Percentiles rank a stretch among this genome's conserved stretches.
phyloP scores from a whole-genome alignment of 441 rosid genomes.

The Pelargonium australe region DNA sequence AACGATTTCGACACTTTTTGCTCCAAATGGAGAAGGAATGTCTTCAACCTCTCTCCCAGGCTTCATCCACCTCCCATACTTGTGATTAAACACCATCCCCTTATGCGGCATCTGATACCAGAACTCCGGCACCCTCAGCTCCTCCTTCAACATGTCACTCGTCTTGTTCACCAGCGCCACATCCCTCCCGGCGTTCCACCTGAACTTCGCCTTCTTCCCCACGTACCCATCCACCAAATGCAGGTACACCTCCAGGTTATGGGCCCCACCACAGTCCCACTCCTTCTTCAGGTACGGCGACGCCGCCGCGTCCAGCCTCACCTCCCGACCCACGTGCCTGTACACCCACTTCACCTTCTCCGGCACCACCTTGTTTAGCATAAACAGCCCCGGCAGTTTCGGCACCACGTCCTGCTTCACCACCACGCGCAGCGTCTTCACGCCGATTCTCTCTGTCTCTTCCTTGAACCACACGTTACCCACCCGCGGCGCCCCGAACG shows the following conservation, averaged over 20 bases:
- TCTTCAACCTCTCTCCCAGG: constrained; percentile 43
- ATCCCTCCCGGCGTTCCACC: constrained; percentile 58
- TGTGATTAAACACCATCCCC: constrained; percentile 48
- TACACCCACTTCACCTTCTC: constrained; percentile 30
- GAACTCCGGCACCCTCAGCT: constrained; percentile 51
- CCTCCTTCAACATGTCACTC: constrained; percentile 55
- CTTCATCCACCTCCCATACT: constrained; percentile 55
- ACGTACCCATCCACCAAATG: constrained; percentile 61
- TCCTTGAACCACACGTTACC: constrained; percentile 39
- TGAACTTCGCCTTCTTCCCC: constrained; percentile 39
- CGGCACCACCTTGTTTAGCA: constrained; percentile 33
- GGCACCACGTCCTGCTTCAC: constrained; percentile 54
- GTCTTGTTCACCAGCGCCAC: constrained; percentile 59
- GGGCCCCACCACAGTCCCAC: constrained; percentile 32
- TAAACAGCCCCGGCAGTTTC: constrained; percentile 45
- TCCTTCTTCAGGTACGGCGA: constrained; percentile 44
- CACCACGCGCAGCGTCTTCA: constrained; percentile 38
- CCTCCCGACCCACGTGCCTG: constrained; percentile 35
- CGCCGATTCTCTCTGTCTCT: constrained; percentile 28
- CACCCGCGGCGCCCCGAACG: constrained; percentile 45
- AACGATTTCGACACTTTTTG: too few relatives aligned
- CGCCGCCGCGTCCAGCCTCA: constrained; percentile 29
- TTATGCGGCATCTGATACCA: constrained; percentile 61
- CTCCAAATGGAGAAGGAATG: constrained; percentile 32
- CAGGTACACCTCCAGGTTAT: constrained; percentile 50